Conservation (phyloP, 176 grass and related monocot genomes). For the Hordeum vulgare region DNA sequence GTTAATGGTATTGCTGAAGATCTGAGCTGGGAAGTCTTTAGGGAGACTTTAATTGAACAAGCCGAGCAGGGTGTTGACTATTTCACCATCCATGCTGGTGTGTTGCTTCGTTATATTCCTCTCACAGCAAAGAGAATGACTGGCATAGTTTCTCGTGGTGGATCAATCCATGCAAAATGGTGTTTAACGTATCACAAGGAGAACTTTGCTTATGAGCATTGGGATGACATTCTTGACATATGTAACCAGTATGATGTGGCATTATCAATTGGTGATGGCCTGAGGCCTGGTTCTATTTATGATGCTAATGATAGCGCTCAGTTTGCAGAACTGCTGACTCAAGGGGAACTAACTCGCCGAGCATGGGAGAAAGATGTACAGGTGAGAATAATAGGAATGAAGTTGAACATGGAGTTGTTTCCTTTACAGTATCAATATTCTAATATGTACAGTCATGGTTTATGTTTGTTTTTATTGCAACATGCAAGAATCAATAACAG, state of each 20-base stretch:
- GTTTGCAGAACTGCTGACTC: constrained; percentile 92
- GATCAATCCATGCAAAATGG: constrained; percentile 99
- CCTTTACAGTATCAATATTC: neutral
- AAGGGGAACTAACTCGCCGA: constrained; percentile 89
- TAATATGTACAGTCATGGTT: neutral
- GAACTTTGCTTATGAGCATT: constrained; percentile 99
- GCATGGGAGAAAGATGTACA: constrained; percentile 99
- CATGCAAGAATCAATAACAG: neutral
- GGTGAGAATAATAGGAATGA: constrained; percentile 34
- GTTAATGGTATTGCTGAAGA: constrained; percentile 93
- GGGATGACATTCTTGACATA: constrained; percentile 98
- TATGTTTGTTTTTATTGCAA: neutral
- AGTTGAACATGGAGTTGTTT: neutral
- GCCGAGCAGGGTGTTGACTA: constrained; percentile 99
- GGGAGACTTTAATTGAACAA: constrained; percentile 90
- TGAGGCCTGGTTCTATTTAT: constrained; percentile 95
- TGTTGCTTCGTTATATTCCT: constrained; percentile 91
- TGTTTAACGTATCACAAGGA: constrained; percentile 93
- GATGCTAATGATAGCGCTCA: constrained; percentile 98
- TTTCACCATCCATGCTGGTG: constrained; percentile 96
- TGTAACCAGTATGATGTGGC: constrained; percentile 96
- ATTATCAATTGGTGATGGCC: constrained; percentile 90
- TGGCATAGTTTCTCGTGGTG: constrained; percentile 94
- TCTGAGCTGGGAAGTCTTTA: constrained; percentile 87
- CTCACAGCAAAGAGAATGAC: constrained; percentile 98